Conservation (phyloP, 169 alveolate species). For the Plasmodium gallinaceum region DNA sequence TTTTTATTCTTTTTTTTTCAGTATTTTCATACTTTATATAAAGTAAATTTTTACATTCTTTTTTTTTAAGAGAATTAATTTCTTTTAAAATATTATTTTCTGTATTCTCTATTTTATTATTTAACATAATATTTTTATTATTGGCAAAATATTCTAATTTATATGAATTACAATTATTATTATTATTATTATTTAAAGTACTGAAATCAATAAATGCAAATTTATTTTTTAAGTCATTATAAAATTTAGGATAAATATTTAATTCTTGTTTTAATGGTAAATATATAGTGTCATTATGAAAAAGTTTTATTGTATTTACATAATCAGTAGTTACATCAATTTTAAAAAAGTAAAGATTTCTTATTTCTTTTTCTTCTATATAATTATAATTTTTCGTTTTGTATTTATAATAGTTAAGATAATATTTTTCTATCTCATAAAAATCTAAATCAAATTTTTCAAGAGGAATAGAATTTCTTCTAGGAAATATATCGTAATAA, state of each 20-base stretch:
- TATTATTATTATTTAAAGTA: slow-evolving; percentile 9
- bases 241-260: slow-evolving; percentile 19
- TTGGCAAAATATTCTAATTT: slow-evolving; percentile 59
- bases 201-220: slow-evolving; percentile 23
- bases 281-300: slow-evolving; percentile 4
- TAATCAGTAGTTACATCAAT: slow-evolving; percentile 39
- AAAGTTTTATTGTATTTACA: slow-evolving; percentile 11
- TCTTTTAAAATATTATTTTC: neutral
- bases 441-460: slow-evolving; percentile 30
- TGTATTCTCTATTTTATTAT: slow-evolving; percentile 4
- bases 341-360: slow-evolving; percentile 15
- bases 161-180: slow-evolving; percentile 1
- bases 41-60: too few species aligned
- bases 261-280: slow-evolving; percentile 9
- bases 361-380: slow-evolving; percentile 15
- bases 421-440: slow-evolving; percentile 40
- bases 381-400: neutral
- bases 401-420: slow-evolving; percentile 15
- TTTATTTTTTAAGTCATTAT: neutral
- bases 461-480: neutral
- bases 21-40: too few species aligned
- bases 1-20: slow-evolving; percentile 1
- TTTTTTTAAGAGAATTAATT: neutral
- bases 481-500: slow-evolving; percentile 26
- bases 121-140: slow-evolving; percentile 16